Evolutionary conservation across 139 green algal species (phyloP).

Genomic region (Tetradesmus lagerheimii): DNA sequence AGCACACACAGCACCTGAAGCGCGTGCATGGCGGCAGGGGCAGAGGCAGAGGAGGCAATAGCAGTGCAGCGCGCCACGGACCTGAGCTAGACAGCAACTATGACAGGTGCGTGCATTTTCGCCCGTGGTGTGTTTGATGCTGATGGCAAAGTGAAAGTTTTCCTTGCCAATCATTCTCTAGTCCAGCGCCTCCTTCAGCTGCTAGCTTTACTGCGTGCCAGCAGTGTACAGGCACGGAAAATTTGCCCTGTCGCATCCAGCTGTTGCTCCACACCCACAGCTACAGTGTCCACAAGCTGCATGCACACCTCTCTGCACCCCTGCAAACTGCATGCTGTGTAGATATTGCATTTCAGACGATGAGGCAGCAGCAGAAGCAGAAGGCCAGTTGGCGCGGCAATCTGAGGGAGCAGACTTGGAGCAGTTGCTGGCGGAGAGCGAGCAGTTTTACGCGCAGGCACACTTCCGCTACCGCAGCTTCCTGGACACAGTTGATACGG

Average conservation of each 20-base stretch:
- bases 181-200: no score
- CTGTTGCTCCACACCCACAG: no score
- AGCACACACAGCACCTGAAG: slow-evolving; percentile 7
- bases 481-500: not conserved
- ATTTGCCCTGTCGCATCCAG: no score
- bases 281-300: not conserved
- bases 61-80: not conserved
- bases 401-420: slow-evolving; percentile 54
- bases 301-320: not conserved
- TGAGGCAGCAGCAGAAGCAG: slow-evolving; percentile 22
- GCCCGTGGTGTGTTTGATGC: no score
- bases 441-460: slow-evolving; percentile 51
- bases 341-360: slow-evolving; percentile 44
- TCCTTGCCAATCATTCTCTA: no score
- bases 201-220: not conserved
- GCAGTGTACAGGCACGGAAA: no score
- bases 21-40: slow-evolving; percentile 8
- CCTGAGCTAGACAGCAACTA: slow-evolving; percentile 16
- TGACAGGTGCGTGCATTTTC: slow-evolving; percentile 13
- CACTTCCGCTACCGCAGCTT: slow-evolving; percentile 50
- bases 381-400: not conserved
- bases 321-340: not conserved
- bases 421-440: slow-evolving; percentile 45
- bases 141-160: no score
- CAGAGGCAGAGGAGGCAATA: not conserved